A percentile compares a stretch with the other conserved stretches of the same genome.
These are phyloP conservation scores for Aureobasidium sp. DNA, from an alignment of 2,329 filamentous ascomycete genomes.

Conservation along the genomic window DNA sequence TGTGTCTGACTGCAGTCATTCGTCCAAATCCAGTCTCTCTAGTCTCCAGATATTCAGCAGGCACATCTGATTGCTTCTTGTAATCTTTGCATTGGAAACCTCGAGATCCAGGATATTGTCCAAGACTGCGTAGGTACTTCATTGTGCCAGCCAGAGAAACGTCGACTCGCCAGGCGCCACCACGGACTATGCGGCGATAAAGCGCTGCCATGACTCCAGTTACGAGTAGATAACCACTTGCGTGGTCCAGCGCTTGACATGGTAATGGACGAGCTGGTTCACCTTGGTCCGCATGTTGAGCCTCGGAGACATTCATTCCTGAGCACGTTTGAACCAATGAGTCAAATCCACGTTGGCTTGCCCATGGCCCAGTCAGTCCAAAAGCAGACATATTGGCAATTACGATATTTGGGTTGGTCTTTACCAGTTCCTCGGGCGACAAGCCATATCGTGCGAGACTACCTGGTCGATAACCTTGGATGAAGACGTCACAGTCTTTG, in stretches of 20 bases:
- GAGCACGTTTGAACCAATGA: not conserved
- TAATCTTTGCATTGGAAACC: not conserved
- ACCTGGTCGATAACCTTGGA: not conserved
- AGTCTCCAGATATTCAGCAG: not conserved
- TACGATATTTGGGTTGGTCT: not conserved
- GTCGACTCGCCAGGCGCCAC: not conserved
- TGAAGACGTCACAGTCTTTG: conserved; percentile 35
- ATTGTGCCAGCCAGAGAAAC: not conserved
- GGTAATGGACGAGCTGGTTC: not conserved
- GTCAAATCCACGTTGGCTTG: not conserved
- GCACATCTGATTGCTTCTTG: not conserved
- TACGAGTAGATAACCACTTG: not conserved
- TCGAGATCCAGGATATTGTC: not conserved
- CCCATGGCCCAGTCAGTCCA: not conserved
- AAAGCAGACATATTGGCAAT: not conserved
- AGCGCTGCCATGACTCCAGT: not conserved
- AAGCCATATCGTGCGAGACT: not conserved
- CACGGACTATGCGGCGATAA: not conserved
- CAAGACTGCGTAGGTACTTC: not conserved
- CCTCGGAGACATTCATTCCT: not conserved
- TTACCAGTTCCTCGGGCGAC: not conserved
- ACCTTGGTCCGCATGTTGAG: not conserved
- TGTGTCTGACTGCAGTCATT: not conserved
- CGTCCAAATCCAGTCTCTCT: not conserved
- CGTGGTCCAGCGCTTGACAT: not conserved